Conservation (phyloP, 441 rosid species). For the Gossypium davidsonii region DNA sequence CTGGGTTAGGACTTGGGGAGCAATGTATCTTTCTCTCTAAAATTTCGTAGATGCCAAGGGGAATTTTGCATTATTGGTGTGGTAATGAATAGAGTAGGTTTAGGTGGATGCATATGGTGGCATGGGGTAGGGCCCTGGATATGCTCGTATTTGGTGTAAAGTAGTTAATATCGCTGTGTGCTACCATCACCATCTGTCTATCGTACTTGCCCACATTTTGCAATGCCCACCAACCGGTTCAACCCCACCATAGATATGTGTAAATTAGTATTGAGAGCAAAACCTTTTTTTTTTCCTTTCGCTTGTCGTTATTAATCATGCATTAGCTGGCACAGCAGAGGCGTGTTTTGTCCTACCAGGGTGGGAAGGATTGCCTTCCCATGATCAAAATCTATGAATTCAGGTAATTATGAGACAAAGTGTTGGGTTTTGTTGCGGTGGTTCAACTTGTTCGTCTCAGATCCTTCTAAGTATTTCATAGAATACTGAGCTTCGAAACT, state of each 20-base stretch:
- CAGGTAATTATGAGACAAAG: neutral
- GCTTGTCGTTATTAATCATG: constrained; percentile 18
- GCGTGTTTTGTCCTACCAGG: constrained; percentile 15
- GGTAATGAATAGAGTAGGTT: neutral
- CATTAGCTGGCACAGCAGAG: constrained; percentile 38
- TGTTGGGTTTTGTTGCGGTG: too few species aligned
- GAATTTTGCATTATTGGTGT: constrained; percentile 7
- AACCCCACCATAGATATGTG: constrained; percentile 15
- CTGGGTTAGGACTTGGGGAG: neutral
- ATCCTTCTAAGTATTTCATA: too few species aligned
- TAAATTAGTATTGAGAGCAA: neutral
- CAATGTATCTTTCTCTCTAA: neutral
- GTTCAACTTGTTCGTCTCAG: neutral
- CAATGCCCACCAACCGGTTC: constrained; percentile 12
- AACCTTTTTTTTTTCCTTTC: neutral
- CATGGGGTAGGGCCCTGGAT: constrained; percentile 23
- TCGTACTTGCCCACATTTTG: constrained; percentile 1
- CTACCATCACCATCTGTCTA: constrained; percentile 11
- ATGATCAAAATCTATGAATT: constrained; percentile 13
- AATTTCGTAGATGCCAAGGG: neutral
- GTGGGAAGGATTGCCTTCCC: constrained; percentile 2
- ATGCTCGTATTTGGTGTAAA: constrained; percentile 20
- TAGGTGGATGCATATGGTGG: neutral
- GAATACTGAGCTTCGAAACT: too few species aligned
- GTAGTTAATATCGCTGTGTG: constrained; percentile 17